Evolutionary conservation across 164 flowering plant genomes (phyloP).

Genomic region (Warburgia ugandensis): DNA sequence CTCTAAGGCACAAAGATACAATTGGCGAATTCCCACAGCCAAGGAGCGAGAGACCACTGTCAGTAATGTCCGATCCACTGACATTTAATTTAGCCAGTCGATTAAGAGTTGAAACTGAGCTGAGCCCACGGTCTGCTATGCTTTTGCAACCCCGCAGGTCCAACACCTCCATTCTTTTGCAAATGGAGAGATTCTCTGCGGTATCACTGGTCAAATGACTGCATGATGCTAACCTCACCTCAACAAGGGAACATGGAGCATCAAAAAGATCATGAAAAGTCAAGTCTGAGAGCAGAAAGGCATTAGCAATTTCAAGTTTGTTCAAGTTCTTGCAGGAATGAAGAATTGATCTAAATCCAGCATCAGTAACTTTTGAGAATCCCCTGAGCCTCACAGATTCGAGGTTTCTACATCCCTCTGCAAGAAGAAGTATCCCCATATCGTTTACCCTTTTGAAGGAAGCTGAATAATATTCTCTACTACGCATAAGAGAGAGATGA

Average conservation of each 20-base stretch:
- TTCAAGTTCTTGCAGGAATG: conserved; percentile 29
- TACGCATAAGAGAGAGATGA: conserved; percentile 31
- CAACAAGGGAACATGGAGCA: conserved; percentile 23
- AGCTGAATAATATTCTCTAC: conserved; percentile 14
- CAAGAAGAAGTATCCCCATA: conserved; percentile 38
- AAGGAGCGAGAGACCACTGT: conserved; percentile 27
- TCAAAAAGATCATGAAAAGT: conserved; percentile 26
- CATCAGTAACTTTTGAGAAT: conserved; percentile 44
- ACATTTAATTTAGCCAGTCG: conserved; percentile 26
- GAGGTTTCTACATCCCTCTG: conserved; percentile 30
- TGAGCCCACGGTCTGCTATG: conserved; percentile 27
- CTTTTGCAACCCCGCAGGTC: conserved; percentile 36
- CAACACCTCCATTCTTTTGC: conserved; percentile 26
- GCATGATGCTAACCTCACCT: conserved; percentile 30
- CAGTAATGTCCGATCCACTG: conserved; percentile 36
- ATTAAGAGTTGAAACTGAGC: conserved; percentile 19
- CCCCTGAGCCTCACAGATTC: conserved; percentile 37
- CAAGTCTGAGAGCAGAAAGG: conserved; percentile 31
- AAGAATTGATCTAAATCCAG: conserved; percentile 38
- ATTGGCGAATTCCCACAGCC: conserved; percentile 24
- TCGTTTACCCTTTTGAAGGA: conserved; percentile 34
- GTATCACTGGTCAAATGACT: conserved; percentile 38
- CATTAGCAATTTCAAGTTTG: conserved; percentile 32
- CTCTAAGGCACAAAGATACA: conserved; percentile 25
- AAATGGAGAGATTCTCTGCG: conserved; percentile 21